Evolutionary conservation across 2,329 filamentous ascomycete genomes (phyloP).

Genomic region (Aschersonia sp.): DNA sequence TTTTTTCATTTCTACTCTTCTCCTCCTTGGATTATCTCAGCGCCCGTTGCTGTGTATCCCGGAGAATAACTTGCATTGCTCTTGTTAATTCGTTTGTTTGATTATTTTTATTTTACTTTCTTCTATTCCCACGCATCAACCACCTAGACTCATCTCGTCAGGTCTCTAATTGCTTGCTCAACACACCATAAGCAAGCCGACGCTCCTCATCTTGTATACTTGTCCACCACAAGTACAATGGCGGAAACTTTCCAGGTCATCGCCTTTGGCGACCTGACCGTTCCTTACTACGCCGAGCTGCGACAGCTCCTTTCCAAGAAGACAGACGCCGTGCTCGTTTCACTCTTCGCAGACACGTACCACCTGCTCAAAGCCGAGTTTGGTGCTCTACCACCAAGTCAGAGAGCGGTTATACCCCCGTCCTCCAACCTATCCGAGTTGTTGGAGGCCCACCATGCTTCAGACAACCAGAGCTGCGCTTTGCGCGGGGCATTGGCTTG

Average conservation of each 20-base stretch:
- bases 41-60: too few species aligned
- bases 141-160: too few species aligned
- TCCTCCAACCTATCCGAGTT: neutral
- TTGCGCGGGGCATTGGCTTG: neutral
- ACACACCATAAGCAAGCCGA: too few species aligned
- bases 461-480: neutral
- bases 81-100: too few species aligned
- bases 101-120: too few species aligned
- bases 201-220: too few species aligned
- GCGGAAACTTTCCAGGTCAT: neutral
- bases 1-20: neutral
- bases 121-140: too few species aligned
- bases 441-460: neutral
- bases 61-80: too few species aligned
- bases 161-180: too few species aligned
- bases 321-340: neutral
- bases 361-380: neutral
- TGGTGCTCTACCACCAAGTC: neutral
- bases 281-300: neutral
- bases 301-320: neutral
- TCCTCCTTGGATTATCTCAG: neutral
- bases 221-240: neutral
- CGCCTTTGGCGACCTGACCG: constrained; percentile 1
- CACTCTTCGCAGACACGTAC: neutral
- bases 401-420: neutral